These are phyloP conservation scores for Saccharomycopsis fodiens DNA, from an alignment of 805 yeast species.

Conservation along the genomic window DNA sequence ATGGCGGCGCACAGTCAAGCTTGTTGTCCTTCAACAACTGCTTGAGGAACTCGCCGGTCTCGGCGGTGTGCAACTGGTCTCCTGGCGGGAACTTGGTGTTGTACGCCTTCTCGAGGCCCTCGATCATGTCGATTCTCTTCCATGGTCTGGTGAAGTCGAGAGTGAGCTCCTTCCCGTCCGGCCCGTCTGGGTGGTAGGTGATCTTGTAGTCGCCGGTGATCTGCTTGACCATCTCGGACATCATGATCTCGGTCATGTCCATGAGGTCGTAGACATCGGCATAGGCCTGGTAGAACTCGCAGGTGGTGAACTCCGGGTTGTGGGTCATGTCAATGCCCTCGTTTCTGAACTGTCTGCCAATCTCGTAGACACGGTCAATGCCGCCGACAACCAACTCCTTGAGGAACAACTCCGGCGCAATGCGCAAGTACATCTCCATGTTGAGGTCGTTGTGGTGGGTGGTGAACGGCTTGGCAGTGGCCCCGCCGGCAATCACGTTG, in stretches of 20 bases:
- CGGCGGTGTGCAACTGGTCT: slow-evolving; percentile 87
- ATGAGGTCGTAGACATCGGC: slow-evolving; percentile 62
- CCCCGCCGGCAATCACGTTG: slow-evolving; percentile 99
- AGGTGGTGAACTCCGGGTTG: slow-evolving; percentile 87
- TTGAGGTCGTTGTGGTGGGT: slow-evolving; percentile 96
- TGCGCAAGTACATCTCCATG: slow-evolving; percentile 95
- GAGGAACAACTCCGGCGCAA: slow-evolving; percentile 93
- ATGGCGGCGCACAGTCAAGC: slow-evolving; percentile 82
- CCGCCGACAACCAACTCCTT: slow-evolving; percentile 80
- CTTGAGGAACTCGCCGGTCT: slow-evolving; percentile 86
- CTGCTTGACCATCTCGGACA: slow-evolving; percentile 95
- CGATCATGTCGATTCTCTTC: slow-evolving; percentile 98
- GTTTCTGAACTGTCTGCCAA: slow-evolving; percentile 80
- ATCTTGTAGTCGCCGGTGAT: slow-evolving; percentile 85
- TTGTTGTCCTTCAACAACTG: slow-evolving; percentile 69
- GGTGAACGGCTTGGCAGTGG: slow-evolving; percentile 96
- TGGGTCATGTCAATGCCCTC: slow-evolving; percentile 92
- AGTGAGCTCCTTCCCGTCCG: slow-evolving; percentile 69
- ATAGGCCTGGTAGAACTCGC: slow-evolving; percentile 81
- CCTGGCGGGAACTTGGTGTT: slow-evolving; percentile 93
- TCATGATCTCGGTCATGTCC: slow-evolving; percentile 80
- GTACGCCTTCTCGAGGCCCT: slow-evolving; percentile 81
- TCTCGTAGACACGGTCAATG: slow-evolving; percentile 77
- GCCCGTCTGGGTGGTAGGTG: slow-evolving; percentile 90
- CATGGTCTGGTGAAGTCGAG: slow-evolving; percentile 93